Percentiles rank a stretch among this genome's conserved stretches.
Evolutionary conservation across 1,284 basidiomycete genomes (phyloP).

Genomic region (Rhodotorula mucilaginosa): DNA sequence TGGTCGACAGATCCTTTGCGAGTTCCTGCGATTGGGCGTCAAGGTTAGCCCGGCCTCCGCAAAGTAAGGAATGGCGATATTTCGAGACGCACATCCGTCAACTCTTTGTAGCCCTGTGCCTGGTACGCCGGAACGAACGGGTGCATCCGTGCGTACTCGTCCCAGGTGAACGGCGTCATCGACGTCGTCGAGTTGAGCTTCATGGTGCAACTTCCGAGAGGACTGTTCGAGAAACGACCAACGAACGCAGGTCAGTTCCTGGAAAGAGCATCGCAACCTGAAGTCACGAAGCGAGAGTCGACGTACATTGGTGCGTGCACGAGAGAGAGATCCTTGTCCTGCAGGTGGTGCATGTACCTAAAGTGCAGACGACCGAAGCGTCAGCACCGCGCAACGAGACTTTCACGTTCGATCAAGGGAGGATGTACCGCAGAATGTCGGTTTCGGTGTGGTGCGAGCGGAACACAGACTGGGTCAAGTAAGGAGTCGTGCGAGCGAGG

Average conservation of each 20-base stretch:
- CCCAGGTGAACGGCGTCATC: conserved; percentile 94
- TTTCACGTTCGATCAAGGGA: not conserved
- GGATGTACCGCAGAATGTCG: conserved; percentile 73
- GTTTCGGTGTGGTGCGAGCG: conserved; percentile 90
- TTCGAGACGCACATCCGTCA: conserved; percentile 64
- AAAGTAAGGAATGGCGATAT: not conserved
- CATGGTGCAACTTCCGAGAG: conserved; percentile 69
- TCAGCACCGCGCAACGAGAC: not conserved
- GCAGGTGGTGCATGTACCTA: conserved; percentile 73
- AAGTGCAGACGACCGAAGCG: not conserved
- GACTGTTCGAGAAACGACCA: conserved; percentile 45
- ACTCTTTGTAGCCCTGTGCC: conserved; percentile 77
- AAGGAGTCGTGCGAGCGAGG: conserved; percentile 69
- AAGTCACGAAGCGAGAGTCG: no score
- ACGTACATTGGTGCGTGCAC: conserved; percentile 84
- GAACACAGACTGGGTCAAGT: conserved; percentile 85
- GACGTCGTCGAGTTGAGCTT: conserved; percentile 92
- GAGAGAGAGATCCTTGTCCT: conserved; percentile 90
- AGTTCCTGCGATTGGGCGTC: conserved; percentile 62
- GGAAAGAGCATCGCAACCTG: not conserved
- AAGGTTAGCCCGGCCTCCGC: not conserved
- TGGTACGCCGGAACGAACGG: conserved; percentile 90
- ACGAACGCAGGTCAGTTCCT: not conserved
- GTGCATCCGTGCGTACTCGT: conserved; percentile 84
- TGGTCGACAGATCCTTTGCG: conserved; percentile 82